Evolutionary conservation across 768 basidiomycete species (phyloP), one percentile per base, ranked within the genome.

Genomic region (Mycena leptocephala): DNA sequence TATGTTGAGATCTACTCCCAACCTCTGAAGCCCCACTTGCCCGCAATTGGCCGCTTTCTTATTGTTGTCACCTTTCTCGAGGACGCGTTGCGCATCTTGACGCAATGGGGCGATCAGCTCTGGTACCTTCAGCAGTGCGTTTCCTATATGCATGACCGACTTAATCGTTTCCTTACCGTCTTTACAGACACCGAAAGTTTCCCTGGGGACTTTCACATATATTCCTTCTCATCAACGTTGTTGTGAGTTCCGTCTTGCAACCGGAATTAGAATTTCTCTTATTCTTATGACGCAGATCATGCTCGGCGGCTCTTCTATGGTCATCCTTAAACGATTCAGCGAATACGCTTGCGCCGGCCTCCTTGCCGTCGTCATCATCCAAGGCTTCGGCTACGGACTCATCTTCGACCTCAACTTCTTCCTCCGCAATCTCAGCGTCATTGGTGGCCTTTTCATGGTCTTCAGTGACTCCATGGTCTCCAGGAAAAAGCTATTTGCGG

Each of bases 341-440:
- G 97, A 98, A 88, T 94, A 92, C 83, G 94, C 97, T 18, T 95
- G 98, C 78, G 93, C 93, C 58, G 97, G 97, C 79, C 94, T 99
- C 58, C 90, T 99, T 68, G 89, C 88, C 63, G 98, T 99, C 63
- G 97, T 99, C 71, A 86, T 99, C 80, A 92, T 97, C 56, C 98
- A 99, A 86, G 98, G 98, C 56, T 95, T 99, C 80, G 98, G 98
- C 79, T 99, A 99, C 82, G 98, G 98, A 39, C 95, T 99, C 84
- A 98, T 99, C 82, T 99, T 99, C 86, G 98, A 99, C 90, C 91
- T 99, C 84, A 99, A 96, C 88, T 99, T 99, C 92, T 99, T 99
- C 96, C 94, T 99, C 56, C 97, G 98, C 84, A 99, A 99, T 87
- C 90, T 99, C 71, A 95, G 94, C 76, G 98, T 99, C 83, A 97